phyloP scores from a whole-genome alignment of 148 eudicot species.

The Nepenthes gracilis region DNA sequence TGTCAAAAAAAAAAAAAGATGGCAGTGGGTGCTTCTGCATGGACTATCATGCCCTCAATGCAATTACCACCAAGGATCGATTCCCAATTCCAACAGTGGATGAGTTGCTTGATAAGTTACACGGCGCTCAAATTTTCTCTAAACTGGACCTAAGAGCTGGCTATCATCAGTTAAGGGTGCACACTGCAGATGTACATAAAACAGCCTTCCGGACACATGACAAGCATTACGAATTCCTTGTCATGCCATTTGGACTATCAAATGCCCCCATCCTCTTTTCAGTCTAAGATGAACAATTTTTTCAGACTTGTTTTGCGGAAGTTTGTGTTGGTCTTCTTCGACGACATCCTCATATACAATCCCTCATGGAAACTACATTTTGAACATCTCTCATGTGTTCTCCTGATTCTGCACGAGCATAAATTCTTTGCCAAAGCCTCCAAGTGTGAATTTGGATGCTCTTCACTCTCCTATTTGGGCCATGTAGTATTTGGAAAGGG shows the following conservation, averaged over 20 bases:
- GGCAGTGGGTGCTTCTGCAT: background rate
- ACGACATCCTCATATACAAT: background rate
- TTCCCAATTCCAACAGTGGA: slow-evolving; percentile 1
- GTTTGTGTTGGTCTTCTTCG: slow-evolving; percentile 2
- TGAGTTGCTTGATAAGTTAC: slow-evolving; percentile 1
- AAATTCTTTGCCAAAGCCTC: background rate
- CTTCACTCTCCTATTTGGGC: background rate
- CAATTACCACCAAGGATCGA: background rate
- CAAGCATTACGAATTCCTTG: slow-evolving; percentile 3
- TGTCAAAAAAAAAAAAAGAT: slow-evolving; percentile 1
- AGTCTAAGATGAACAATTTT: background rate
- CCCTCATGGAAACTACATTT: background rate
- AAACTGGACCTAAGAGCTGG: slow-evolving; percentile 2
- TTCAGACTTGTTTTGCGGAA: background rate
- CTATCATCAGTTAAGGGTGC: slow-evolving; percentile 1
- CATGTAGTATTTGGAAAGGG: background rate
- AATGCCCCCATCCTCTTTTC: slow-evolving; percentile 1
- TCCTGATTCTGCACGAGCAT: background rate
- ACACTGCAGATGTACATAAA: background rate
- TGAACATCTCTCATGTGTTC: background rate
- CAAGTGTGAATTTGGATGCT: background rate
- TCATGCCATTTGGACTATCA: slow-evolving; percentile 4
- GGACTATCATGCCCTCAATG: background rate
- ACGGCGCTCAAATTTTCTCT: background rate
- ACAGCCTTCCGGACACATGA: slow-evolving; percentile 1